Evolutionary conservation across 2,329 filamentous ascomycete genomes (phyloP).

Genomic region (Didymella sp.): DNA sequence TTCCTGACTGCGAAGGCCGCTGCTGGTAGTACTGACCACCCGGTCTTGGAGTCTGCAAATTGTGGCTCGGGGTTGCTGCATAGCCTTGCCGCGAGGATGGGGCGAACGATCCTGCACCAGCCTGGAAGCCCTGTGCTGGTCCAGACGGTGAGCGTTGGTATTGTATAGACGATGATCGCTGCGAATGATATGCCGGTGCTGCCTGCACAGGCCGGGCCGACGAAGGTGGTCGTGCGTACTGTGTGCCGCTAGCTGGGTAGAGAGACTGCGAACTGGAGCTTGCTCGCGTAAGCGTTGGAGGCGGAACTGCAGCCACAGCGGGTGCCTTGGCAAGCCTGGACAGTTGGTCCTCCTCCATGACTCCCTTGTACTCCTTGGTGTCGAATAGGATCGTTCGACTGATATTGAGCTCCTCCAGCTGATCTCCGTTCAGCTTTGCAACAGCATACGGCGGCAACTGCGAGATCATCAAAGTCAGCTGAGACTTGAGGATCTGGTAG

Average conservation of each 20-base stretch:
- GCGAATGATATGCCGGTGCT: slow-evolving; percentile 45
- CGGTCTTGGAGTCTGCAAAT: slow-evolving; percentile 44
- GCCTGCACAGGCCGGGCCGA: slow-evolving; percentile 40
- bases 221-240: slow-evolving; percentile 43
- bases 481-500: slow-evolving; percentile 77
- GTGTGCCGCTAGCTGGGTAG: slow-evolving; percentile 37
- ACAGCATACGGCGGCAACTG: slow-evolving; percentile 84
- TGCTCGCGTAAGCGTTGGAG: slow-evolving; percentile 38
- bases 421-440: slow-evolving; percentile 83
- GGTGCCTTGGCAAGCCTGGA: slow-evolving; percentile 54
- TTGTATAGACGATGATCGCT: slow-evolving; percentile 49
- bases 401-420: slow-evolving; percentile 81
- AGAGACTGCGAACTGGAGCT: slow-evolving; percentile 39
- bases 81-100: slow-evolving; percentile 38
- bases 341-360: slow-evolving; percentile 81
- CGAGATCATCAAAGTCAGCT: slow-evolving; percentile 75
- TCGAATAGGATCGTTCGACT: slow-evolving; percentile 79
- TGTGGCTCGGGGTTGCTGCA: slow-evolving; percentile 37
- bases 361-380: slow-evolving; percentile 75
- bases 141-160: slow-evolving; percentile 46
- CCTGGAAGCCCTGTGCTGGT: slow-evolving; percentile 38
- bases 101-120: slow-evolving; percentile 38
- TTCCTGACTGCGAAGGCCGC: slow-evolving; percentile 37
- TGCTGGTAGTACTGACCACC: slow-evolving; percentile 42
- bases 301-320: slow-evolving; percentile 36